These are phyloP conservation scores for Silene noctiflora DNA, from an alignment of 179 eudicot genomes.

Conservation along the genomic window DNA sequence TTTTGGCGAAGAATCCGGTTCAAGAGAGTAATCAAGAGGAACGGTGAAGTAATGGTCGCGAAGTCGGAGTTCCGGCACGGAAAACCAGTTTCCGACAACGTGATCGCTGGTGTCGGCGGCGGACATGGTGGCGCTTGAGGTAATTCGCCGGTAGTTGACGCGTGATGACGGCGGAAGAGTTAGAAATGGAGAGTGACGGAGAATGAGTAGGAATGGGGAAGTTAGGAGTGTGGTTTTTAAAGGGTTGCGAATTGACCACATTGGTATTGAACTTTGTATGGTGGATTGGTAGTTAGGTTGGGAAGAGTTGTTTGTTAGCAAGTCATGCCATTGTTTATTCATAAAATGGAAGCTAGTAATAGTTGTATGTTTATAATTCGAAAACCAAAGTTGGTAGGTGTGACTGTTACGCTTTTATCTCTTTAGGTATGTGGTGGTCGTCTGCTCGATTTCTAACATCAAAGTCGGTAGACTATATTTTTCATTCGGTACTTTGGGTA, in stretches of 20 bases:
- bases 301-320: background rate
- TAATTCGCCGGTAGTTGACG: slow-evolving; percentile 9
- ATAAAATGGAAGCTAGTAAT: no score
- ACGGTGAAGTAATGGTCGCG: slow-evolving; percentile 82
- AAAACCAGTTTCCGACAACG: slow-evolving; percentile 61
- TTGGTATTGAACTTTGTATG: background rate
- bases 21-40: slow-evolving; percentile 75
- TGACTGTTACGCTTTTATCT: no score
- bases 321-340: no score
- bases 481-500: no score
- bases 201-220: slow-evolving; percentile 9
- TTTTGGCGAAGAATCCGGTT: slow-evolving; percentile 35
- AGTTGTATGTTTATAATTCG: no score
- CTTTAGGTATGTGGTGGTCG: no score
- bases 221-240: slow-evolving; percentile 3
- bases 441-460: no score
- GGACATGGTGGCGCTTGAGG: slow-evolving; percentile 27
- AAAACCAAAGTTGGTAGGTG: no score
- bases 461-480: no score
- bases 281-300: background rate
- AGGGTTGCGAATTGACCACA: slow-evolving; percentile 25
- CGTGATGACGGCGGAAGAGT: slow-evolving; percentile 7
- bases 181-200: background rate
- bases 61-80: slow-evolving; percentile 84
- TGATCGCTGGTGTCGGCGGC: slow-evolving; percentile 32